These are phyloP conservation scores for Colletotrichum melonis DNA, from an alignment of 2,329 filamentous ascomycete genomes.

Conservation along the genomic window DNA sequence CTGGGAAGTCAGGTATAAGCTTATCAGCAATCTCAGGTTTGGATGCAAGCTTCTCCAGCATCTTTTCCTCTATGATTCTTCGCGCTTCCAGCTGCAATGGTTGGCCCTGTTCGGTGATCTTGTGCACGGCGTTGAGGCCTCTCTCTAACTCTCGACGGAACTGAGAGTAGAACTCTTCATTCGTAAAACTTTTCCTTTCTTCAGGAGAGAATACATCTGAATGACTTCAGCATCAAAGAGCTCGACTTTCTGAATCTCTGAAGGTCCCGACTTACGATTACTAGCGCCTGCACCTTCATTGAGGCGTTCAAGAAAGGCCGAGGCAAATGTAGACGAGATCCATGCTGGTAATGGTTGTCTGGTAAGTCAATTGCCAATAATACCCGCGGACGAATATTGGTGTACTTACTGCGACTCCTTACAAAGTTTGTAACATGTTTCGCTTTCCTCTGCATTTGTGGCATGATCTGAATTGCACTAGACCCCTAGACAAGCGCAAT, in stretches of 20 bases:
- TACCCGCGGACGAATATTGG: no score
- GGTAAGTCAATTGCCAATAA: not conserved
- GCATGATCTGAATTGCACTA: conserved; percentile 62
- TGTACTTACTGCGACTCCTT: not conserved
- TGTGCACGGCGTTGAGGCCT: not conserved
- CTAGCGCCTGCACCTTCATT: not conserved
- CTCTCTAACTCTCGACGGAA: not conserved
- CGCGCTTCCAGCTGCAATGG: not conserved
- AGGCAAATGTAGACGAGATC: not conserved
- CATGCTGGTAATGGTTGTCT: not conserved
- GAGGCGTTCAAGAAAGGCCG: not conserved
- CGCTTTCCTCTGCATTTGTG: conserved; percentile 49
- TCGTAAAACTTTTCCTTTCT: not conserved
- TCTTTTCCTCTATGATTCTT: not conserved
- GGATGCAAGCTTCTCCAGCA: not conserved
- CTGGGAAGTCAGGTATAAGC: conserved; percentile 2
- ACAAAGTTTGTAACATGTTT: conserved; percentile 5
- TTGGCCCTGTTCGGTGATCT: not conserved
- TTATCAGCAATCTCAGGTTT: not conserved
- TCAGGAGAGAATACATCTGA: not conserved
- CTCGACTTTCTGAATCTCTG: rapidly evolving
- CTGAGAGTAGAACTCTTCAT: not conserved
- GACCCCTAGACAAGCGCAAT: conserved; percentile 50
- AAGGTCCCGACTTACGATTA: not conserved
- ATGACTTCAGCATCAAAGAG: not conserved